Evolutionary conservation across 306 rosid genomes (phyloP).

Genomic region (Vicia sativa): DNA sequence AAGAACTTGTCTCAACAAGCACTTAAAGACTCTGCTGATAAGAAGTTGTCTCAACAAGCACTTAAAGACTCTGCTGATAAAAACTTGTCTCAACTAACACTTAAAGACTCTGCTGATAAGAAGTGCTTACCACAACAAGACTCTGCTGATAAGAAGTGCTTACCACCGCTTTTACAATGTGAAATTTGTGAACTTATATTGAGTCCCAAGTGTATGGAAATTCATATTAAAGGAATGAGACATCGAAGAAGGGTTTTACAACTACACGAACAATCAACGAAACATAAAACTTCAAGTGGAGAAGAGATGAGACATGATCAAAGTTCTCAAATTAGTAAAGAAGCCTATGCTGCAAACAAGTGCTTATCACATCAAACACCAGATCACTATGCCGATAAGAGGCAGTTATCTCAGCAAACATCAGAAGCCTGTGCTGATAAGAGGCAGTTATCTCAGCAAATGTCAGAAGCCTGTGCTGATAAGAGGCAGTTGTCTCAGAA

Average conservation of each 20-base stretch:
- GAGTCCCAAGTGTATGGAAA: background rate
- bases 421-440: no score
- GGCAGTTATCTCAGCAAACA: no score
- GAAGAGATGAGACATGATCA: no score
- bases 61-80: background rate
- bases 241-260: background rate
- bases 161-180: background rate
- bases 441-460: no score
- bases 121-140: background rate
- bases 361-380: no score
- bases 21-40: background rate
- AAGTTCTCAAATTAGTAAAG: no score
- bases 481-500: background rate
- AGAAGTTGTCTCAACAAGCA: no score
- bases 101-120: background rate
- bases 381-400: no score
- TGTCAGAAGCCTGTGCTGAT: background rate
- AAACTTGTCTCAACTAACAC: background rate
- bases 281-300: no score
- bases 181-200: conserved; percentile 3
- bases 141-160: background rate
- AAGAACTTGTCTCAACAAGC: background rate
- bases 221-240: conserved; percentile 28
- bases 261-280: no score
- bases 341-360: no score